A percentile compares a stretch with the other conserved stretches of the same genome.
phyloP scores from a whole-genome alignment of 768 basidiomycete genomes.

The Lepiota brunneoincarnata region DNA sequence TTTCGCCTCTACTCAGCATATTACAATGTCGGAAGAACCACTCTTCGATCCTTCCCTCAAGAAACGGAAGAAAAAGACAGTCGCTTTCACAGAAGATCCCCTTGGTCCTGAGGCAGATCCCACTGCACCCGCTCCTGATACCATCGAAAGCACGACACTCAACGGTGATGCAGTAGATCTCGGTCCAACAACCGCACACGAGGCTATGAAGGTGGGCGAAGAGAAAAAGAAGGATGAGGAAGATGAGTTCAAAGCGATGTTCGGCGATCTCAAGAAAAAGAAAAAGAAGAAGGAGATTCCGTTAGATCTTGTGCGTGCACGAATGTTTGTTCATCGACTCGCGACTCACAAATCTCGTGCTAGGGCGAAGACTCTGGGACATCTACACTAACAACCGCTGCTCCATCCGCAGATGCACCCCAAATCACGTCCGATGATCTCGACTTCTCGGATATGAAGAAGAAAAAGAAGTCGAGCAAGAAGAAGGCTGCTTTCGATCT shows the following conservation, averaged over 20 bases:
- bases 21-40: constrained; percentile 37
- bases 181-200: constrained; percentile 72
- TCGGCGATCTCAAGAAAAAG: constrained; percentile 88
- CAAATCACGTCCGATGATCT: constrained; percentile 71
- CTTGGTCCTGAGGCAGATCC: constrained; percentile 81
- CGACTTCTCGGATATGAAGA: constrained; percentile 95
- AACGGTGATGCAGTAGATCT: constrained; percentile 76
- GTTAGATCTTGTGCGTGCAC: constrained; percentile 66
- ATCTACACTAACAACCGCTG: constrained; percentile 52
- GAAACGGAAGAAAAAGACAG: constrained; percentile 85
- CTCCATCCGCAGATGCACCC: constrained; percentile 35
- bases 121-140: constrained; percentile 71
- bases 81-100: constrained; percentile 83
- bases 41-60: constrained; percentile 83
- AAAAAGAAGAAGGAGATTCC: constrained; percentile 93
- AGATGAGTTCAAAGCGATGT: constrained; percentile 81
- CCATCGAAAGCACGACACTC: constrained; percentile 67
- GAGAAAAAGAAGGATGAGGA: constrained; percentile 54
- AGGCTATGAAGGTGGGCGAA: constrained; percentile 60
- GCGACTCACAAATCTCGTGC: constrained; percentile 6
- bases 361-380: constrained; percentile 68
- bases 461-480: constrained; percentile 86
- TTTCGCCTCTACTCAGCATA: not conserved
- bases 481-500: constrained; percentile 90
- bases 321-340: constrained; percentile 3